A percentile compares a stretch with the other conserved stretches of the same genome.
phyloP scores from a whole-genome alignment of 139 green algal genomes.

The Auxenochlorella pyrenoidosa region DNA sequence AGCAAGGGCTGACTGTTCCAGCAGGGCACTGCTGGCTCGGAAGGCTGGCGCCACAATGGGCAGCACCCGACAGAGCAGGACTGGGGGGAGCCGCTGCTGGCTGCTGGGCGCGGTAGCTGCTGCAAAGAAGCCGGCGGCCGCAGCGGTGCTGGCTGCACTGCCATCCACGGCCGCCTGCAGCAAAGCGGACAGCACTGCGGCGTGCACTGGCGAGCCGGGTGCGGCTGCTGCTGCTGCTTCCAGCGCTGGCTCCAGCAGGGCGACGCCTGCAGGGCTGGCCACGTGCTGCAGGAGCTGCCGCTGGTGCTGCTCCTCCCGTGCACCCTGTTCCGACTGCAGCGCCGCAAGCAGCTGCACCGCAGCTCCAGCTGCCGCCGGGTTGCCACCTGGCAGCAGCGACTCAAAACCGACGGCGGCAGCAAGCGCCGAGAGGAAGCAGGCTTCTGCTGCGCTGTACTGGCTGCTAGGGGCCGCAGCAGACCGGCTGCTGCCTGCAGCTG shows the following conservation, averaged over 20 bases:
- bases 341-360: slow-evolving; percentile 1
- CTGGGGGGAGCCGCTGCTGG: background rate
- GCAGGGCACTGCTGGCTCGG: background rate
- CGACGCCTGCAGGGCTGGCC: background rate
- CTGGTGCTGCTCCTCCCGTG: background rate
- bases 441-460: background rate
- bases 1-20: slow-evolving; percentile 26
- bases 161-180: background rate
- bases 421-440: background rate
- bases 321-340: background rate
- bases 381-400: background rate
- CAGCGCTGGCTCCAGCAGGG: slow-evolving; percentile 21
- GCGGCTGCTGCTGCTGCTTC: background rate
- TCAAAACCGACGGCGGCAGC: slow-evolving; percentile 1
- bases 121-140: slow-evolving; percentile 5
- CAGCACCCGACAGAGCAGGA: slow-evolving; percentile 7
- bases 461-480: background rate
- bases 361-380: background rate
- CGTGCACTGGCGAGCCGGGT: background rate
- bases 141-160: background rate
- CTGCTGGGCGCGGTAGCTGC: background rate
- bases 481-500: slow-evolving; percentile 11
- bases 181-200: slow-evolving; percentile 4
- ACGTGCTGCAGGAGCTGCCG: background rate
- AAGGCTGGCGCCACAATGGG: slow-evolving; percentile 21